Percentiles rank a stretch among this genome's conserved stretches.
Evolutionary conservation across 768 basidiomycete species (phyloP).

Genomic region (Naganishia randhawae): DNA sequence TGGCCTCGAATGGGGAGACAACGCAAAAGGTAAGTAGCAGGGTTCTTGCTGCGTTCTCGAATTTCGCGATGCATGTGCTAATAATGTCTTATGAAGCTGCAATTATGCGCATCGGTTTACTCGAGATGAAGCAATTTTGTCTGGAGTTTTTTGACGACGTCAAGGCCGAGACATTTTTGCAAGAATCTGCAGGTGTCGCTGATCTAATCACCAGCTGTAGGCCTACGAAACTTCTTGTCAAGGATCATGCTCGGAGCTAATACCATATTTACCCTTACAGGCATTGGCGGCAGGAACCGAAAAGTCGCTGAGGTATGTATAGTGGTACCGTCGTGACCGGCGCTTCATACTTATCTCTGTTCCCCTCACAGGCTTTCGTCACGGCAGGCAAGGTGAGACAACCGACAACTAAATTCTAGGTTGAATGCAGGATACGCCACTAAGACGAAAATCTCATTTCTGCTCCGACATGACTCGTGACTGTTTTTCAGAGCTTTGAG

Average conservation of each 20-base stretch:
- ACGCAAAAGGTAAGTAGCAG: constrained; percentile 49
- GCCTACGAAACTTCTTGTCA: constrained; percentile 13
- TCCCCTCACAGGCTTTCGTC: constrained; percentile 52
- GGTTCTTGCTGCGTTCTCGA: neutral
- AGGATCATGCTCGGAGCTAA: neutral
- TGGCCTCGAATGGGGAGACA: constrained; percentile 54
- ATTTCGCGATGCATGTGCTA: neutral
- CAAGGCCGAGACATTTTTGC: constrained; percentile 53
- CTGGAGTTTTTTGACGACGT: constrained; percentile 54
- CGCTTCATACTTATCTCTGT: neutral
- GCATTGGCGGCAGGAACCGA: constrained; percentile 46
- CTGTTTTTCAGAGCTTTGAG: constrained; percentile 51
- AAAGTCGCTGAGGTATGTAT: constrained; percentile 30
- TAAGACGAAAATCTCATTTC: too few species aligned
- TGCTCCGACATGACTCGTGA: neutral
- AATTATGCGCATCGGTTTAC: constrained; percentile 55
- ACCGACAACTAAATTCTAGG: neutral
- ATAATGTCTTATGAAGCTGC: constrained; percentile 46
- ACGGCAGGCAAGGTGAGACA: constrained; percentile 52
- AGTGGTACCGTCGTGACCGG: neutral
- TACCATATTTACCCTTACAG: constrained; percentile 20
- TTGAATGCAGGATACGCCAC: neutral
- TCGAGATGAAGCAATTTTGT: constrained; percentile 56
- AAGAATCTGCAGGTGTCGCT: constrained; percentile 54
- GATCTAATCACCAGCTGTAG: constrained; percentile 56